Conservation (phyloP, 805 yeast genomes). For the Saccharomycopsis lassenensis region DNA sequence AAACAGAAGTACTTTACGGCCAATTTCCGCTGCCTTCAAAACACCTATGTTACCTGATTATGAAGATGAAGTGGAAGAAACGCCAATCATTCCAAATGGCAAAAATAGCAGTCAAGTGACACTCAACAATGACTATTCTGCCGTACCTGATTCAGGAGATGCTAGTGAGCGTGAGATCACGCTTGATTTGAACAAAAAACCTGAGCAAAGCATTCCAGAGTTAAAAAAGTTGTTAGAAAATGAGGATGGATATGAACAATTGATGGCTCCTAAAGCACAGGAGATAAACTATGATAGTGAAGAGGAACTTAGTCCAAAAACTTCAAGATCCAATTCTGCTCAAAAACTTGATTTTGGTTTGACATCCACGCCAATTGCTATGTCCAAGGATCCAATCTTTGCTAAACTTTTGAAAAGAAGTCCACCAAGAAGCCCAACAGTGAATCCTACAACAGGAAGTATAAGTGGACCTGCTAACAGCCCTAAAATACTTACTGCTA, state of each 20-base stretch:
- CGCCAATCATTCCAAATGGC: constrained; percentile 14
- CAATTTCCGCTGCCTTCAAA: constrained; percentile 15
- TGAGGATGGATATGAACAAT: no score
- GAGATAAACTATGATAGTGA: neutral
- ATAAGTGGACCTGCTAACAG: neutral
- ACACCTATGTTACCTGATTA: constrained; percentile 15
- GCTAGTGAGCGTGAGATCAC: no score
- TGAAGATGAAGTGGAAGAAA: constrained; percentile 16
- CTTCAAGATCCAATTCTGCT: no score
- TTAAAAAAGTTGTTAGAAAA: no score
- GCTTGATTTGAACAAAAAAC: no score
- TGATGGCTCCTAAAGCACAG: no score
- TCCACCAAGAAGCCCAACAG: neutral
- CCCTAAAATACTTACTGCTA: neutral
- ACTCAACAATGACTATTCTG: constrained; percentile 14
- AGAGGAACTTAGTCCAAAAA: neutral
- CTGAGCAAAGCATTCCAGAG: no score
- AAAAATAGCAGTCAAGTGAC: constrained; percentile 15
- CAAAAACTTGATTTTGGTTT: constrained; percentile 10
- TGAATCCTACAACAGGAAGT: neutral
- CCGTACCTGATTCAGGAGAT: no score
- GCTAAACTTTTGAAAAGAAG: constrained; percentile 12
- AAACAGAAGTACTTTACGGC: constrained; percentile 12
- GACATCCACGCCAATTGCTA: constrained; percentile 16
- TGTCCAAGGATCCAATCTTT: constrained; percentile 18